phyloP scores from a whole-genome alignment of 139 green algal genomes.

The Coccomyxa sp. region DNA sequence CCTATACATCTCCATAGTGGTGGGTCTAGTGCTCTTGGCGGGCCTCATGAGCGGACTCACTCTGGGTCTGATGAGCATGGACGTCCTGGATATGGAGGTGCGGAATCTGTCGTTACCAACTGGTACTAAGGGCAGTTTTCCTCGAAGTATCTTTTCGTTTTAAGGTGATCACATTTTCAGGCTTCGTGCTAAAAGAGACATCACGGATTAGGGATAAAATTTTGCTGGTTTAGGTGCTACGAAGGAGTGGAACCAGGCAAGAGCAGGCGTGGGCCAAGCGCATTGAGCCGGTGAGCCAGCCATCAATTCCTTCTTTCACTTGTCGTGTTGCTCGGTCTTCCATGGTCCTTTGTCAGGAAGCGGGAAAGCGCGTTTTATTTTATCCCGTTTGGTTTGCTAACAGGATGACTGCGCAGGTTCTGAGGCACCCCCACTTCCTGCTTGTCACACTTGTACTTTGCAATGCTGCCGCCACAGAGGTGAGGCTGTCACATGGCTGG shows the following conservation, averaged over 20 bases:
- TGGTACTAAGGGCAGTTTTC: not conserved
- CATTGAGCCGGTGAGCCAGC: constrained; percentile 28
- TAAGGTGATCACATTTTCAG: not conserved
- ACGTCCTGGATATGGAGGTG: constrained; percentile 62
- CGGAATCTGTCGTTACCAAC: not conserved
- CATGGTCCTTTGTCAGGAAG: not conserved
- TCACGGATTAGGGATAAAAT: not conserved
- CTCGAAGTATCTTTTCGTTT: not conserved
- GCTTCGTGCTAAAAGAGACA: not conserved
- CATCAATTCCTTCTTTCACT: not conserved
- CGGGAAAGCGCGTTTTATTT: not conserved
- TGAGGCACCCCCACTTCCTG: constrained; percentile 49
- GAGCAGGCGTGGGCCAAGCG: constrained; percentile 45
- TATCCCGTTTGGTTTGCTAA: not conserved
- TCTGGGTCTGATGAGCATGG: constrained; percentile 67
- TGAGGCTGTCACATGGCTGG: not conserved
- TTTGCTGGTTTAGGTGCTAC: constrained; percentile 48
- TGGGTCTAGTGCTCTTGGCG: constrained; percentile 42
- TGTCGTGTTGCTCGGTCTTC: not conserved
- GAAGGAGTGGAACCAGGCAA: constrained; percentile 38
- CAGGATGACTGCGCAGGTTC: constrained; percentile 18
- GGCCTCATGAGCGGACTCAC: constrained; percentile 76
- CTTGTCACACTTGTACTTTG: constrained; percentile 63
- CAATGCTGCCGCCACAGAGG: constrained; percentile 63
- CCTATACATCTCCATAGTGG: constrained; percentile 14